Evolutionary conservation across 1,284 basidiomycete species (phyloP), one percentile per base, ranked within the genome.

Genomic region (Sporisorium exsertum): DNA sequence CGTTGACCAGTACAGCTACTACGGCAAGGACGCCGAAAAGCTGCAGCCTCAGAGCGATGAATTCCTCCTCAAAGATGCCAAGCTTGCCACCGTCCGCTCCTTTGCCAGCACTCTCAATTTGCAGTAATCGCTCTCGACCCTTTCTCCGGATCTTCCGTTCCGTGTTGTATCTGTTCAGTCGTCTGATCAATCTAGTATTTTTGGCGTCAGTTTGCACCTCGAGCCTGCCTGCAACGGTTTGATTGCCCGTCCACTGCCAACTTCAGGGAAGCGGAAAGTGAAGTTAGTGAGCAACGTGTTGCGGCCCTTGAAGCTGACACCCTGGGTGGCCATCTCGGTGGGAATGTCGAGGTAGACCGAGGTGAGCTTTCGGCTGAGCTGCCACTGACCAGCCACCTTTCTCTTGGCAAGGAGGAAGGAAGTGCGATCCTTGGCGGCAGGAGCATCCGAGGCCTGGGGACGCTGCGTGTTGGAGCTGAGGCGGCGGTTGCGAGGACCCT

Each of bases 231-330:
- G n/a, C n/a, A n/a, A n/a, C n/a, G n/a, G n/a, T n/a, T n/a, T n/a
- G n/a, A n/a, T n/a, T n/a, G n/a, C n/a, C n/a, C n/a, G n/a, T n/a
- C n/a, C n/a, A n/a, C n/a, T n/a, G n/a, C n/a, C n/a, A n/a, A n/a
- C n/a, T n/a, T n/a, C n/a, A n/a, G n/a, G n/a, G n/a, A n/a, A n/a
- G n/a, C n/a, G n/a, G n/a, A n/a, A n/a, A n/a, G n/a, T n/a, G n/a
- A n/a, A n/a, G n/a, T n/a, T n/a, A n/a, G 96, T 99, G 51, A 98
- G 90, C 37, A 99, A 90, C 1, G 96, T 96, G 81, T 98, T 97
- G 90, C 98, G 98, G 88, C 96, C 95, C 87, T 96, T 92, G 90
- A 97, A 99, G 0, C 95, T 95, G 18, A 95, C 97, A 51, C 96
- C 96, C 10, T 95, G 95, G 0, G 95, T 97, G 13, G 97, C 96